Percentiles rank a stretch among this genome's conserved stretches.
phyloP scores from a whole-genome alignment of 2,329 filamentous ascomycete genomes.

The Exophiala bonariae region DNA sequence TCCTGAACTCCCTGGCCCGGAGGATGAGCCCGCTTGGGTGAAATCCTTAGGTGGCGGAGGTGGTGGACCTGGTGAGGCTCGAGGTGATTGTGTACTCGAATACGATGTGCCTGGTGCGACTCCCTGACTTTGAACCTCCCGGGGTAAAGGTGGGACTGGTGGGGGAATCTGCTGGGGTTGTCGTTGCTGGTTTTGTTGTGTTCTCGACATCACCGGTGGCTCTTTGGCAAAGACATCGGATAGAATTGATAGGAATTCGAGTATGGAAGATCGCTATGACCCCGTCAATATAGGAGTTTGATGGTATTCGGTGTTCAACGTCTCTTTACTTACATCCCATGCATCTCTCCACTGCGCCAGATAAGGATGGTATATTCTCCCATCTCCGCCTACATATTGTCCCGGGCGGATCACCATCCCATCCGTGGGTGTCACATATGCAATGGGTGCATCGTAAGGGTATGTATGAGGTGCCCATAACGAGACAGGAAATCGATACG shows the following conservation, averaged over 20 bases:
- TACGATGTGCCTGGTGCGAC: conserved; percentile 54
- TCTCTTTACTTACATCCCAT: conserved; percentile 72
- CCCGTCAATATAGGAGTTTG: background rate
- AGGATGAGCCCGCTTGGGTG: background rate
- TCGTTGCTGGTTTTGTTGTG: conserved; percentile 44
- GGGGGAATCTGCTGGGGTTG: conserved; percentile 35
- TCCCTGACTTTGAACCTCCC: conserved; percentile 47
- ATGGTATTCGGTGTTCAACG: background rate
- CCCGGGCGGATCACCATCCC: conserved; percentile 88
- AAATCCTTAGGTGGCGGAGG: conserved; percentile 40
- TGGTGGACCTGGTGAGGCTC: conserved; percentile 11
- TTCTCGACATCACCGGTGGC: conserved; percentile 80
- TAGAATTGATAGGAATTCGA: conserved; percentile 79
- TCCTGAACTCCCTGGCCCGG: conserved; percentile 1
- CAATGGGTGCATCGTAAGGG: conserved; percentile 78
- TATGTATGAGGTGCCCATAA: conserved; percentile 94
- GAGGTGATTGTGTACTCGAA: conserved; percentile 37
- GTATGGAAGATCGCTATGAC: conserved; percentile 71
- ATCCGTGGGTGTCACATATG: conserved; percentile 84
- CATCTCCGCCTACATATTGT: conserved; percentile 84
- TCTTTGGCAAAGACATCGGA: conserved; percentile 91
- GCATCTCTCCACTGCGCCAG: conserved; percentile 84
- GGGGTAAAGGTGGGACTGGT: conserved; percentile 32
- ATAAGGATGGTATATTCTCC: conserved; percentile 93
- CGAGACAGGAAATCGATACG: conserved; percentile 87